Evolutionary conservation across 495 filamentous ascomycete species (phyloP).

Genomic region (Podospora comata): DNA sequence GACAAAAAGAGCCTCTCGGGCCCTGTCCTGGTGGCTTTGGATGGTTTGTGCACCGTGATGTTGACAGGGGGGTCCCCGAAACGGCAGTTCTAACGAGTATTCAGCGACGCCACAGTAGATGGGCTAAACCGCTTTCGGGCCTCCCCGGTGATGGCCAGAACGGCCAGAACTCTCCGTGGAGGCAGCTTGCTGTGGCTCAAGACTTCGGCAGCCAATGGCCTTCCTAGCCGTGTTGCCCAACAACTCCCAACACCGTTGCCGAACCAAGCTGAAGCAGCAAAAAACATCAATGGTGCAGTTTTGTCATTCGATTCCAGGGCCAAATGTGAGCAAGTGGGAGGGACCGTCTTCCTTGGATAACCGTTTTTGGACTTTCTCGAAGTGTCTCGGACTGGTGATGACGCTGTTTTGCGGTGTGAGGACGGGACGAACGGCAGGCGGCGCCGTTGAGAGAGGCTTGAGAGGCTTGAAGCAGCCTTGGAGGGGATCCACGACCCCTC

Average conservation of each 20-base stretch:
- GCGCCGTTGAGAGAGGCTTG: background rate
- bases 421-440: background rate
- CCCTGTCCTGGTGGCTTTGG: slow-evolving; percentile 30
- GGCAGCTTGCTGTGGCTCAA: slow-evolving; percentile 23
- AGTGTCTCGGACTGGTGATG: background rate
- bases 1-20: slow-evolving; percentile 24
- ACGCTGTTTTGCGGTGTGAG: background rate
- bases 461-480: background rate
- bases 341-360: background rate
- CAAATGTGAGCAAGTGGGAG: background rate
- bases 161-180: slow-evolving; percentile 19
- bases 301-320: slow-evolving; percentile 6
- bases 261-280: slow-evolving; percentile 24
- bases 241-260: slow-evolving; percentile 1
- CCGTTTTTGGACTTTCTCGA: background rate
- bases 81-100: slow-evolving; percentile 30
- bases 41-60: background rate
- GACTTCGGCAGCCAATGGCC: slow-evolving; percentile 24
- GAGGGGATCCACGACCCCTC: background rate
- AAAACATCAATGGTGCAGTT: slow-evolving; percentile 13
- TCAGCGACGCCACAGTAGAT: slow-evolving; percentile 32
- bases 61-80: slow-evolving; percentile 21
- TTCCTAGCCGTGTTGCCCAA: slow-evolving; percentile 3
- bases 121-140: slow-evolving; percentile 18
- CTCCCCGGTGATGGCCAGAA: slow-evolving; percentile 8